phyloP scores from a whole-genome alignment of 1,284 basidiomycete species.

The Sphagnurus paluster region DNA sequence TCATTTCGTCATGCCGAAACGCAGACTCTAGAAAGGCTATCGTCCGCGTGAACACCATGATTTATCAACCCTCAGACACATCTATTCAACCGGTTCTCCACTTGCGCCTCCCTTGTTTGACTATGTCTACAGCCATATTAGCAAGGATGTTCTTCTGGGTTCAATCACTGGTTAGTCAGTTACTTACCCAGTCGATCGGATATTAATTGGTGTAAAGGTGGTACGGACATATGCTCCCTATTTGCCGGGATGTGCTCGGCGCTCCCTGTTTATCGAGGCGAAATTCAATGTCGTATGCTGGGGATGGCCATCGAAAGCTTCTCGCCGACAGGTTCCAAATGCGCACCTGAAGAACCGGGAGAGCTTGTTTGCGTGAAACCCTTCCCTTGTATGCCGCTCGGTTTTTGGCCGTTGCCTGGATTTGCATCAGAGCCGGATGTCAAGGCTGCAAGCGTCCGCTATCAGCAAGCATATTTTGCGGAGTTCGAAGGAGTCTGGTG shows the following conservation, averaged over 20 bases:
- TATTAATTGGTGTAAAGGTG: conserved; percentile 43
- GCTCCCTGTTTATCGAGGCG: conserved; percentile 81
- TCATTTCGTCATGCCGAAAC: conserved; percentile 10
- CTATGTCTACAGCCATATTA: conserved; percentile 76
- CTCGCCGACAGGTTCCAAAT: conserved; percentile 44
- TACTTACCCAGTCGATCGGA: conserved; percentile 3
- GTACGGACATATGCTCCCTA: conserved; percentile 86
- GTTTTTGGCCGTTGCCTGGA: conserved; percentile 80
- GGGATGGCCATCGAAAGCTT: conserved; percentile 76
- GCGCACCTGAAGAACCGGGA: conserved; percentile 51
- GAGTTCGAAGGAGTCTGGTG: conserved; percentile 77
- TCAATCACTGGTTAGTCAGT: conserved; percentile 70
- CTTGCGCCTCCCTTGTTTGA: conserved; percentile 76
- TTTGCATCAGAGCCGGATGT: conserved; percentile 61
- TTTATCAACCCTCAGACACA: conserved; percentile 64
- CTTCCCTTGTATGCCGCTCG: conserved; percentile 85
- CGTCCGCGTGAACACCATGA: conserved; percentile 65
- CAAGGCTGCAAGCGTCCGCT: conserved; percentile 60
- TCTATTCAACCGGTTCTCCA: conserved; percentile 86
- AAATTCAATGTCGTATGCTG: conserved; percentile 84
- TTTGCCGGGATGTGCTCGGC: conserved; percentile 83
- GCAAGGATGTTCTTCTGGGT: conserved; percentile 66
- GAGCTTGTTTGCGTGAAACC: conserved; percentile 77
- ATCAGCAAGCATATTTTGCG: conserved; percentile 77
- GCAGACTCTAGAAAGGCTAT: conserved; percentile 54